These are phyloP conservation scores for Platismatia glauca DNA, from an alignment of 495 filamentous ascomycete genomes.

Conservation along the genomic window DNA sequence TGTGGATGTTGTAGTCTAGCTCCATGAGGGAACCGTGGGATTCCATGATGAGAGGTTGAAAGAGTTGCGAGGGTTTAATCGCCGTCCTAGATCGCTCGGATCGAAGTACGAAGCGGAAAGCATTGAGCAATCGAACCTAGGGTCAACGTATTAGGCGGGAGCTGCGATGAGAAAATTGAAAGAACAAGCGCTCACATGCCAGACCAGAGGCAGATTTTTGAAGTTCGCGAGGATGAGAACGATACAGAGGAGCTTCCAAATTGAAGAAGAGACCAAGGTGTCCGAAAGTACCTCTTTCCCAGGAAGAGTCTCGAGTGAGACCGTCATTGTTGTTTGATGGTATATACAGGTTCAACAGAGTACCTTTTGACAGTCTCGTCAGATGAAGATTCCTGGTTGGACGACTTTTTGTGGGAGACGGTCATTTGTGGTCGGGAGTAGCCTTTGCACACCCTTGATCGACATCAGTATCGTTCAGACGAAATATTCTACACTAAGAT, in stretches of 20 bases:
- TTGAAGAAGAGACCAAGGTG: constrained; percentile 16
- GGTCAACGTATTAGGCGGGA: constrained; percentile 22
- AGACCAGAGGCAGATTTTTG: constrained; percentile 52
- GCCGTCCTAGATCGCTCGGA: constrained; percentile 16
- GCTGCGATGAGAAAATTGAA: too few species aligned
- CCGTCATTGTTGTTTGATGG: constrained; percentile 8
- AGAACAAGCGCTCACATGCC: constrained; percentile 47
- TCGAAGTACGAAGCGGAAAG: constrained; percentile 29
- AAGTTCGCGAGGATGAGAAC: constrained; percentile 47
- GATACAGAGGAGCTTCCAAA: constrained; percentile 45
- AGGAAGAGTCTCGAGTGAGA: constrained; percentile 13
- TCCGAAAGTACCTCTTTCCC: constrained; percentile 14
- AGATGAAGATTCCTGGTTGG: background rate
- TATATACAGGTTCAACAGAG: background rate
- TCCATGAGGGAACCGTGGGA: constrained; percentile 44
- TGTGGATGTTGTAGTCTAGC: constrained; percentile 60
- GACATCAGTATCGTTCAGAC: background rate
- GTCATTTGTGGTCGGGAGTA: background rate
- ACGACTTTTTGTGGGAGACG: background rate
- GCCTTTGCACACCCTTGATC: background rate
- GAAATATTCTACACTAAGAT: constrained; percentile 8
- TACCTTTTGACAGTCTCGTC: background rate
- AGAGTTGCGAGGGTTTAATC: constrained; percentile 31
- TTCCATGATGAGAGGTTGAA: constrained; percentile 43
- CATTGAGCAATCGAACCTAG: constrained; percentile 41